Base-by-base conservation (phyloP, 768 basidiomycete species). In the Pleurotus ostreatus region DNA sequence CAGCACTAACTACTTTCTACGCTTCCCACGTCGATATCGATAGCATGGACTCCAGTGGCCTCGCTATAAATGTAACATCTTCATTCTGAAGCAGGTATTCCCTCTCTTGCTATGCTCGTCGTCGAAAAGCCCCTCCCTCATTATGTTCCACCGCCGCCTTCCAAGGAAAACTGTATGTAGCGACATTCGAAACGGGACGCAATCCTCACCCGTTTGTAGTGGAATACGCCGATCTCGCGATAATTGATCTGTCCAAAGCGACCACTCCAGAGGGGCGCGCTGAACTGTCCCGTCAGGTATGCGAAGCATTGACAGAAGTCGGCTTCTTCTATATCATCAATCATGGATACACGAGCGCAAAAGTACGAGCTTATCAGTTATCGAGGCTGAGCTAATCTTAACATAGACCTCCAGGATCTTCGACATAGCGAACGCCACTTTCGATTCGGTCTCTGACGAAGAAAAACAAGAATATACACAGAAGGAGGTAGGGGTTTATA, bases 261-360 rank as follows among this genome's bases (percentile, higher is more conserved):
- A 49, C 58, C 1, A 78, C 71, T 8, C 59, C 63, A 0, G 74
- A 78, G 55, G 75, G 70, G 4, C 73, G 75, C 9, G 58, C 61
- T 0, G 61, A 61, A 20, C 65, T 84, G 1, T 74, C 75, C 0
- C 52, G 61, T 4, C 71, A 79, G 60, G 71, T 79, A 2, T 68
- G 67, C 23, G 71, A 79, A 51, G 82, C 82, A 2, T 73, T 84
- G 69, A 59, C 64, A 1, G 65, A 62, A 2, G 68, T 61, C 37
- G 74, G 74, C 2, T 82, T 82, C 64, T 75, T 80, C 62, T 81
- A 78, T 56, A 73, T 76, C 16, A 65, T 79, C 39, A 78, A 79
- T 55, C 80, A 82, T 61, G 79, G 79, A 12, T 71, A 74, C 46
- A 74, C 75, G 1, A 61, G 63, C 45, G 71, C 70, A 20, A 70